phyloP scores from a whole-genome alignment of 2,329 filamentous ascomycete genomes.

The Phialophora verrucosa region DNA sequence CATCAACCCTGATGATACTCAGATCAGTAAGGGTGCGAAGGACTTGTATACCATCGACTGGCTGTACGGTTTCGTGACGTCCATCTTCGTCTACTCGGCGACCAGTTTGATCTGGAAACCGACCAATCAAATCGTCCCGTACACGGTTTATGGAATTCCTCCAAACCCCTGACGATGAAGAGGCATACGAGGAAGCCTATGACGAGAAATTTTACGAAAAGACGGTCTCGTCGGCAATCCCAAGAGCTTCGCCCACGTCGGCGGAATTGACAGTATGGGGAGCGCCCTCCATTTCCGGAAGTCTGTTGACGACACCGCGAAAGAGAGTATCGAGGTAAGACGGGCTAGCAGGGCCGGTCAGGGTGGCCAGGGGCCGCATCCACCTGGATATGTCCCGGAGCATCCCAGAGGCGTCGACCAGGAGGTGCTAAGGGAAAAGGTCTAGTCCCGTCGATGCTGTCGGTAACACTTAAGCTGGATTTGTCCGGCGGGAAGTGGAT shows the following conservation, averaged over 20 bases:
- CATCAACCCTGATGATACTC: slow-evolving; percentile 48
- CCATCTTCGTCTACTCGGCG: slow-evolving; percentile 61
- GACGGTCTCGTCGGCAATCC: slow-evolving; percentile 35
- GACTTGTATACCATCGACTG: slow-evolving; percentile 70
- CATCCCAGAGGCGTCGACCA: slow-evolving; percentile 25
- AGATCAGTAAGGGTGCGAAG: slow-evolving; percentile 51
- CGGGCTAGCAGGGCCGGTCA: slow-evolving; percentile 25
- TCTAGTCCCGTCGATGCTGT: slow-evolving; percentile 11
- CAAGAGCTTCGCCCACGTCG: slow-evolving; percentile 33
- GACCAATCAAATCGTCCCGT: slow-evolving; percentile 24
- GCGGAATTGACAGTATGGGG: slow-evolving; percentile 31
- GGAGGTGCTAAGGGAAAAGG: slow-evolving; percentile 23
- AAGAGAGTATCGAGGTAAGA: slow-evolving; percentile 25
- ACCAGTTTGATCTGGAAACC: slow-evolving; percentile 33
- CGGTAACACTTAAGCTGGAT: not conserved
- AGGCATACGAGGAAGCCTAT: slow-evolving; percentile 31
- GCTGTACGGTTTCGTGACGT: slow-evolving; percentile 65
- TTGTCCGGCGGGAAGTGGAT: not conserved
- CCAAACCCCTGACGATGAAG: slow-evolving; percentile 25
- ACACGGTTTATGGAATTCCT: slow-evolving; percentile 35
- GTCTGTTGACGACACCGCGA: slow-evolving; percentile 32
- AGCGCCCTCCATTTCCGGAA: slow-evolving; percentile 27
- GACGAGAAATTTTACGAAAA: slow-evolving; percentile 31
- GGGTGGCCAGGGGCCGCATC: slow-evolving; percentile 27
- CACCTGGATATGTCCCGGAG: slow-evolving; percentile 18